phyloP scores from a whole-genome alignment of 1,284 basidiomycete species.

The Mycena citricolor region DNA sequence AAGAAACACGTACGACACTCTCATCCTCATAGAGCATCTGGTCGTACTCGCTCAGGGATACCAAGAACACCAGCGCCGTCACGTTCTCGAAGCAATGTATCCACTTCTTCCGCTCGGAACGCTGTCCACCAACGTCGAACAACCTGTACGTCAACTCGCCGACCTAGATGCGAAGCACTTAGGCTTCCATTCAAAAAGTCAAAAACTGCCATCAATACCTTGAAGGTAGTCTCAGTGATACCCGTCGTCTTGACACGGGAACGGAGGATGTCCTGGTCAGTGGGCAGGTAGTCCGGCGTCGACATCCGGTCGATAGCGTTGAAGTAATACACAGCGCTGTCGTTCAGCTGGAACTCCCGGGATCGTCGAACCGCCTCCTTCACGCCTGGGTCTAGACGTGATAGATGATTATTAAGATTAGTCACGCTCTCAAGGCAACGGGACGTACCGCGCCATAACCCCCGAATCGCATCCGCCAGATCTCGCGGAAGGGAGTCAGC shows the following conservation, averaged over 20 bases:
- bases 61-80: slow-evolving; percentile 92
- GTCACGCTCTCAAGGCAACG: background rate
- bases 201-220: slow-evolving; percentile 46
- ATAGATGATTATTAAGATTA: no score
- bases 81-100: slow-evolving; percentile 98
- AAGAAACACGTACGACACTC: slow-evolving; percentile 68
- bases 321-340: slow-evolving; percentile 96
- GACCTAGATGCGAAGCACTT: slow-evolving; percentile 50
- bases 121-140: slow-evolving; percentile 95
- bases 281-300: slow-evolving; percentile 75
- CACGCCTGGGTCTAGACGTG: slow-evolving; percentile 80
- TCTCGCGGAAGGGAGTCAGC: slow-evolving; percentile 75
- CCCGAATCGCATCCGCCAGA: slow-evolving; percentile 79
- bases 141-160: slow-evolving; percentile 90
- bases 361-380: slow-evolving; percentile 82
- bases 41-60: slow-evolving; percentile 92
- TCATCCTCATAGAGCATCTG: slow-evolving; percentile 94
- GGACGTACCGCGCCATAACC: slow-evolving; percentile 66
- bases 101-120: slow-evolving; percentile 94
- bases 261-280: slow-evolving; percentile 93
- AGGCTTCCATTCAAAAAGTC: no score
- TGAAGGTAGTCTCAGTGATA: slow-evolving; percentile 94
- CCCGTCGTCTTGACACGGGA: slow-evolving; percentile 96
- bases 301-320: slow-evolving; percentile 88
- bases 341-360: slow-evolving; percentile 96